These are phyloP conservation scores for Cystobasidium pallidum DNA, from an alignment of 1,284 basidiomycete species.

Conservation along the genomic window DNA sequence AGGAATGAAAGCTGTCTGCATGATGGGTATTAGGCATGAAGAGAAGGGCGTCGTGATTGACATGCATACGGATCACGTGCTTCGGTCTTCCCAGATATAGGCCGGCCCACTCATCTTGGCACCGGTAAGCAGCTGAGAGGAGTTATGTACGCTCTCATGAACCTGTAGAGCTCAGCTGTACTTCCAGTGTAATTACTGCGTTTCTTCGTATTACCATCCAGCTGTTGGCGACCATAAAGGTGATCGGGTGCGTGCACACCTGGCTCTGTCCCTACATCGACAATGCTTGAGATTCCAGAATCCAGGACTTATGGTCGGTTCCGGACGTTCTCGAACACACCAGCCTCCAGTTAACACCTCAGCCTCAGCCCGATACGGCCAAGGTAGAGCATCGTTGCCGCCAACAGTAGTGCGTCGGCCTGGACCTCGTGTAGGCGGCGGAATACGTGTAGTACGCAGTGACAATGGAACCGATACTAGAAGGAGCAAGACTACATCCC, in stretches of 20 bases:
- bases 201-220: no score
- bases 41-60: background rate
- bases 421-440: slow-evolving; percentile 21
- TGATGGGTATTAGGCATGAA: background rate
- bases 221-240: no score
- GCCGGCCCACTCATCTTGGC: no score
- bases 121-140: no score
- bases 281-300: no score
- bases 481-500: background rate
- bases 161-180: no score
- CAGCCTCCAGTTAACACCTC: no score
- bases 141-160: no score
- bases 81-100: background rate
- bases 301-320: background rate
- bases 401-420: background rate
- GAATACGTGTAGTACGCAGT: slow-evolving; percentile 15
- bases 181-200: no score
- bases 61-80: background rate
- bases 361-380: background rate
- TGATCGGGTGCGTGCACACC: no score
- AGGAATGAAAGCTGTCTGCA: slow-evolving; percentile 37
- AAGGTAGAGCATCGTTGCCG: background rate
- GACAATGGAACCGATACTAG: no score
- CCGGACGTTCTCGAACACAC: background rate
- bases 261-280: no score